Base-by-base conservation (phyloP, 768 basidiomycete genomes). In the Lactarius sanguifluus region DNA sequence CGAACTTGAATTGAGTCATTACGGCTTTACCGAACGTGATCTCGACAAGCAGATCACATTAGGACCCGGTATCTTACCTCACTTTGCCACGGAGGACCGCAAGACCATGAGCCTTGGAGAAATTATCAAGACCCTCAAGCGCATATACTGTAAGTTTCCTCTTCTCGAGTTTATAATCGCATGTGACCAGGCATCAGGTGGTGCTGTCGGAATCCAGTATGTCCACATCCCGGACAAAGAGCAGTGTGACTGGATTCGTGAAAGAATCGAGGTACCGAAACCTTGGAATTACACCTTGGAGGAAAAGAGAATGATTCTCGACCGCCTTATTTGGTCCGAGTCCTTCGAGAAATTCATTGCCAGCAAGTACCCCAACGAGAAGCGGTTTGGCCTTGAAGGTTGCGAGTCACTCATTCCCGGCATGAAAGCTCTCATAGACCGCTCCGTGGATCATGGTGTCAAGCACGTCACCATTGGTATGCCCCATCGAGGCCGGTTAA, bases 271-370 rank as follows among this genome's bases (percentile, higher is more conserved):
- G 77, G 88, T 90, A 18, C 97, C 97, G 1, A 89, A 91, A 72
- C 96, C 96, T 8, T 98, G 94, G 94, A 94, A 95, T 73, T 99
- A 98, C 80, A 92, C 91, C 60, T 85, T 96, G 61, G 97, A 99
- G 72, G 97, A 99, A 81, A 99, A 98, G 79, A 89, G 94, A 57
- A 96, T 98, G 92, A 96, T 99, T 70, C 86, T 99, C 64, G 97
- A 99, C 80, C 92, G 97, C 67, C 89, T 98, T 72, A 98, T 98
- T 76, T 99, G 97, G 97, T 98, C 96, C n/a, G 97, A 98, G 73
- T 91, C 92, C 5, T 98, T 98, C 74, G 97, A 99, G 78, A 95
- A 95, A 74, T 99, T 98, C 84, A 95, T 99, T 69, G 91, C 95
- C 25, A 92, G 87, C 83, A 99, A 98, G 77, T 97, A 93, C 80